Evolutionary conservation across 106 monocot species (phyloP).

Genomic region (Allium fistulosum): DNA sequence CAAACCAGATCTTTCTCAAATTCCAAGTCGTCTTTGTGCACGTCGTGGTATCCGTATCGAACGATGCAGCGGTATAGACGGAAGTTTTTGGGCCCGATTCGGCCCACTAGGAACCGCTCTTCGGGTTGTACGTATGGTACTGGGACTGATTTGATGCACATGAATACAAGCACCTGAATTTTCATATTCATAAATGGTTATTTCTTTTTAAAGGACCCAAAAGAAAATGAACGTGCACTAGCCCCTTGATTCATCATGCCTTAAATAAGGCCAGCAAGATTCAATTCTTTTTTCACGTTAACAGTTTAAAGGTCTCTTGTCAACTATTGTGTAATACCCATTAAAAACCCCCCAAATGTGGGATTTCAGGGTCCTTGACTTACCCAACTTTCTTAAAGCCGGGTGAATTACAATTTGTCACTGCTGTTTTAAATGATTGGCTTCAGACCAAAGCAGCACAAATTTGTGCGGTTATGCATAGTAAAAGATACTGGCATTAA

Average conservation of each 20-base stretch:
- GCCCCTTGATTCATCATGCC: background rate
- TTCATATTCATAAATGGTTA: background rate
- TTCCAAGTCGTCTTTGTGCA: conserved; percentile 87
- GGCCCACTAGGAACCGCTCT: conserved; percentile 81
- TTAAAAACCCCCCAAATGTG: no score
- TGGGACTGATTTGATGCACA: conserved; percentile 84
- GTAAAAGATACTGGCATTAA: no score
- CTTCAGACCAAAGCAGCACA: no score
- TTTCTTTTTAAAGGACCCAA: background rate
- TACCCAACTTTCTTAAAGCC: no score
- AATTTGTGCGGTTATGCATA: no score
- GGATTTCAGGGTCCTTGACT: no score
- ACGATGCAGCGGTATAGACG: conserved; percentile 85
- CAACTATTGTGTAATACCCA: no score
- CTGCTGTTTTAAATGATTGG: no score
- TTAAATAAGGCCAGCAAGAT: no score
- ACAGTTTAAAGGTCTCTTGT: no score
- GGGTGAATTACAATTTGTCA: no score
- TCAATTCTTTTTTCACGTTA: no score
- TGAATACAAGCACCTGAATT: conserved; percentile 80
- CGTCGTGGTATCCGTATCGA: conserved; percentile 87
- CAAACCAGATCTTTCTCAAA: conserved; percentile 88
- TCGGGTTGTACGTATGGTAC: conserved; percentile 65
- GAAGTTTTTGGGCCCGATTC: conserved; percentile 75
- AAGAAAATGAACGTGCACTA: background rate